These are phyloP conservation scores for Euphorbia corollata DNA, from an alignment of 441 rosid species.

Conservation along the genomic window DNA sequence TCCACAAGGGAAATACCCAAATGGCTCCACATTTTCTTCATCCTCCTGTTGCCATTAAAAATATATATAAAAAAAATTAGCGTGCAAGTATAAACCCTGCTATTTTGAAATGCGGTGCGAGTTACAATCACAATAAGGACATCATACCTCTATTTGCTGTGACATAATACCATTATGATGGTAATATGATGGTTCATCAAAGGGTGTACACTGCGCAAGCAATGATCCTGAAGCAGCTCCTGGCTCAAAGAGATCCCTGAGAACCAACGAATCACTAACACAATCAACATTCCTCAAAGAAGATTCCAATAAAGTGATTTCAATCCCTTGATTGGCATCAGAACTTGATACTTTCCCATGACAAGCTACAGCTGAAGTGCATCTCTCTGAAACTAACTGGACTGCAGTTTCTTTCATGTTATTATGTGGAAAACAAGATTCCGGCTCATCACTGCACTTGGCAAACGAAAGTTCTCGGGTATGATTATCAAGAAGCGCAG, in stretches of 20 bases:
- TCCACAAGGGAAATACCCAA: conserved; percentile 45
- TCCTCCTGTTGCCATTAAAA: conserved; percentile 42
- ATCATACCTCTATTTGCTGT: conserved; percentile 57
- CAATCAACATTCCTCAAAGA: conserved; percentile 50
- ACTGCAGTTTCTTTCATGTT: conserved; percentile 29
- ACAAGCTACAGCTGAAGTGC: conserved; percentile 35
- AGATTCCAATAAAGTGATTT: conserved; percentile 57
- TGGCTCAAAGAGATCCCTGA: conserved; percentile 68
- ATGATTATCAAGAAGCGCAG: conserved; percentile 42
- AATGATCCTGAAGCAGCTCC: conserved; percentile 62
- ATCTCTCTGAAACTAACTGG: conserved; percentile 38
- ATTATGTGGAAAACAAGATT: conserved; percentile 38
- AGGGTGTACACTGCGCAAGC: conserved; percentile 53
- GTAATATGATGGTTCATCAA: conserved; percentile 52
- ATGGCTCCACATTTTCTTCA: conserved; percentile 42
- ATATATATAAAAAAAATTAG: conserved; percentile 9
- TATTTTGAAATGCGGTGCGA: background rate
- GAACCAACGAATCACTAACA: conserved; percentile 70
- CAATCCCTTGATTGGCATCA: conserved; percentile 51
- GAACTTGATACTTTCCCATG: conserved; percentile 39
- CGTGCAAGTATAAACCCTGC: background rate
- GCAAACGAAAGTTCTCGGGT: conserved; percentile 25
- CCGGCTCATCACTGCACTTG: conserved; percentile 33
- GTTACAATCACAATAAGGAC: conserved; percentile 15
- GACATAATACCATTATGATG: conserved; percentile 43